phyloP scores from a whole-genome alignment of 768 basidiomycete species.

The Tricholoma matsutake region DNA sequence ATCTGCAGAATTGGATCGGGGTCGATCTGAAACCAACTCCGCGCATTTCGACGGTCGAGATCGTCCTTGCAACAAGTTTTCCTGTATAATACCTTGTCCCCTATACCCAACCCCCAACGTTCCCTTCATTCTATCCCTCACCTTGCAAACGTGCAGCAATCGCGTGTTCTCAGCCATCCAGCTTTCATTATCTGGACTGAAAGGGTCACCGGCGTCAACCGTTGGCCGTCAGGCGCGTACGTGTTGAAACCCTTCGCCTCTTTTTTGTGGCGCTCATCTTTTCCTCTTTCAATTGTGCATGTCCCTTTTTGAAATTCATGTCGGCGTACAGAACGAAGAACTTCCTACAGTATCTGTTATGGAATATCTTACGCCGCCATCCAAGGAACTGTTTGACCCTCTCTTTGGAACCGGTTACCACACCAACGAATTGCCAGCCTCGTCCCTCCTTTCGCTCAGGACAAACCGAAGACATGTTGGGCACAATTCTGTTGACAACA shows the following conservation, averaged over 20 bases:
- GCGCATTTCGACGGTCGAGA: conserved; percentile 1
- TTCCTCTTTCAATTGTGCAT: not conserved
- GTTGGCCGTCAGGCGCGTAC: conserved; percentile 5
- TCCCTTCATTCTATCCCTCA: not conserved
- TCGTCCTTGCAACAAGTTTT: not conserved
- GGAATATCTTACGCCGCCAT: conserved; percentile 16
- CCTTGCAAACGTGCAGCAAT: not conserved
- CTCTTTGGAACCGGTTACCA: not conserved
- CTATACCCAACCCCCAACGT: not conserved
- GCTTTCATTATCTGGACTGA: not conserved
- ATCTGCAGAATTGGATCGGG: not conserved
- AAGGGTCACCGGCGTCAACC: not conserved
- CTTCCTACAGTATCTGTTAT: conserved; percentile 6
- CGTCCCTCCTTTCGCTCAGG: conserved; percentile 12
- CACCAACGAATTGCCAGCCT: conserved; percentile 2
- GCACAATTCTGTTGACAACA: not conserved
- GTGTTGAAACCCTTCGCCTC: not conserved
- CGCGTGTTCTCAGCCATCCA: not conserved
- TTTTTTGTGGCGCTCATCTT: not conserved
- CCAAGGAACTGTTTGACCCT: conserved; percentile 13
- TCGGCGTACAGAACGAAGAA: not conserved
- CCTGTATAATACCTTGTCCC: conserved; percentile 2
- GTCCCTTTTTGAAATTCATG: not conserved
- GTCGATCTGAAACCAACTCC: not conserved
- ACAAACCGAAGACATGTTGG: conserved; percentile 3